A percentile compares a stretch with the other conserved stretches of the same genome.
Evolutionary conservation across 305 asterid species (phyloP).

Genomic region (Fraxinus sp.): DNA sequence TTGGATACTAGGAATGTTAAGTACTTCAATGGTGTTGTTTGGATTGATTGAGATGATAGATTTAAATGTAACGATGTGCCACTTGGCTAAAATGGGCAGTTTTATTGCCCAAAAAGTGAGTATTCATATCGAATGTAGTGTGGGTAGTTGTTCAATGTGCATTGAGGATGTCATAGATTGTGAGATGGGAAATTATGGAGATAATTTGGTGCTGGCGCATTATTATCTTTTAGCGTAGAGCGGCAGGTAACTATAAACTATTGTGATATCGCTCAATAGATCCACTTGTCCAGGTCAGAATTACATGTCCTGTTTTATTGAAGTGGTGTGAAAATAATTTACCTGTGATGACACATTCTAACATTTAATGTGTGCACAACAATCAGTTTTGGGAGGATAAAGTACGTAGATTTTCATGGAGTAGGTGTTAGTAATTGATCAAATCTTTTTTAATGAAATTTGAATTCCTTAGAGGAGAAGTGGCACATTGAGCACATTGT

Average conservation of each 20-base stretch:
- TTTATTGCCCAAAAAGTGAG: neutral
- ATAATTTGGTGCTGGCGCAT: slow-evolving; percentile 1
- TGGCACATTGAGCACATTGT: neutral
- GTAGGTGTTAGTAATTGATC: neutral
- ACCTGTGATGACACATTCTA: neutral
- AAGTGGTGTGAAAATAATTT: neutral
- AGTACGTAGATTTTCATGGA: neutral
- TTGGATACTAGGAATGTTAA: neutral
- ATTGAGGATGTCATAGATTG: neutral
- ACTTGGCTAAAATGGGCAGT: neutral
- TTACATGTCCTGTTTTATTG: neutral
- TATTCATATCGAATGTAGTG: neutral
- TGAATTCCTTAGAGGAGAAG: neutral
- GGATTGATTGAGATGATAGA: neutral
- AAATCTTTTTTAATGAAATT: neutral
- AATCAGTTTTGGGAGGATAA: neutral
- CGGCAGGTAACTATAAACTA: neutral
- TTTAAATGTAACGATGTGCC: neutral
- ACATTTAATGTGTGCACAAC: neutral
- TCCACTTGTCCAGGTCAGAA: neutral
- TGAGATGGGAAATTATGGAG: slow-evolving; percentile 6
- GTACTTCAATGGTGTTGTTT: neutral
- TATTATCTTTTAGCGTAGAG: neutral
- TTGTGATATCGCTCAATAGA: neutral
- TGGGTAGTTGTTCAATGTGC: neutral